Evolutionary conservation across 73 alveolate species (phyloP).

Genomic region (Tetrahymena borealis): DNA sequence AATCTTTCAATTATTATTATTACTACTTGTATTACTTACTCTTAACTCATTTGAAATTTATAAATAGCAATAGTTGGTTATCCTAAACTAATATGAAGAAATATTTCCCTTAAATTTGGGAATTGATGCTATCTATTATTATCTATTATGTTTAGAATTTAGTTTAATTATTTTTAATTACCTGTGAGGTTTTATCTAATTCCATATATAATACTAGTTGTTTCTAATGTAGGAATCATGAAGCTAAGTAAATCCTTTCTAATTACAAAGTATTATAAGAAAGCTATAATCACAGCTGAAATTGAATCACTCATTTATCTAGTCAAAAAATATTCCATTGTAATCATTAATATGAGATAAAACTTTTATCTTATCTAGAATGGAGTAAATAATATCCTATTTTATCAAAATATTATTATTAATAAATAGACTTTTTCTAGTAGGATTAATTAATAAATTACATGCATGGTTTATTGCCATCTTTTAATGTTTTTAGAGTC

Average conservation of each 20-base stretch:
- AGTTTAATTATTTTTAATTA: background rate
- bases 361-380: background rate
- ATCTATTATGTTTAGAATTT: no score
- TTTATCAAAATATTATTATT: no score
- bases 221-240: background rate
- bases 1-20: background rate
- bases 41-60: no score
- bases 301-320: background rate
- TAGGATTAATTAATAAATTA: background rate
- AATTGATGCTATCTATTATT: background rate
- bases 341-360: background rate
- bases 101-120: no score
- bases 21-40: no score
- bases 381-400: background rate
- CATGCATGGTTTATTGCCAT: background rate
- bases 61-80: no score
- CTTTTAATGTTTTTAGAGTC: background rate
- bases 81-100: no score
- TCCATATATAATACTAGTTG: background rate
- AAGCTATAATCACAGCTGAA: background rate
- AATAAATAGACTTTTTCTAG: no score
- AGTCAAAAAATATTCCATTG: background rate
- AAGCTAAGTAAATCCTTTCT: background rate
- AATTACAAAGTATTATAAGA: background rate
- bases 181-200: background rate